Evolutionary conservation across 305 asterid species (phyloP), one percentile per base, ranked within the genome.

Genomic region (Solanum aculeatissimum): DNA sequence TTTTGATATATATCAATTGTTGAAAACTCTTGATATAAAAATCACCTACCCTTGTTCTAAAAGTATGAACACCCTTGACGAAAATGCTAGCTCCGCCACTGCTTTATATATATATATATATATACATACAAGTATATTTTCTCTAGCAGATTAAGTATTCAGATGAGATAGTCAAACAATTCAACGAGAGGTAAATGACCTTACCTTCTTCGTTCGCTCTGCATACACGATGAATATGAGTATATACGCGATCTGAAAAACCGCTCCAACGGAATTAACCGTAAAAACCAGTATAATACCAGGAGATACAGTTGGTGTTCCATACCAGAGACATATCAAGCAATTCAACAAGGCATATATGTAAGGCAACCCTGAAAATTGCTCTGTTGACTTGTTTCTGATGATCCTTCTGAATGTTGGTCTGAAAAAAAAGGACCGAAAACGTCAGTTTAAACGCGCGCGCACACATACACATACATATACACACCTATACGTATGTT

Each of bases 311-410:
- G 92, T 18, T 3, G 98, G 98, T 87, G 89, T 70, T 42, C 98
- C 98, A 65, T 95, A 95, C 97, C 97, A 95, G 51, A 95, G 94
- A 86, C 98, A 94, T 89, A 92, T 92, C 29, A 92, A 89, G 89
- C 98, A 92, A 92, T 94, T 94, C 85, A 94, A 87, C 80, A 94
- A 92, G 65, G 97, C 87, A 27, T 94, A 94, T 57, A 94, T 86
- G 74, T 94, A 94, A 80, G 98, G 98, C 91, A 91, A 79, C 74
- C 97, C 97, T 3, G 98, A 94, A 81, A 93, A 94, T 54, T 93
- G 91, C 82, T 94, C 97, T 1, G 98, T 94, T 25, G 98, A 93
- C 85, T 87, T 80, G 94, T 87, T 89, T 84, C 91, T 81, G 66
- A 90, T 84, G 68, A 94, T 94, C 85, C 98, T 90, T 83, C 85